Conservation (phyloP, 805 yeast species). For the Candida verbasci region DNA sequence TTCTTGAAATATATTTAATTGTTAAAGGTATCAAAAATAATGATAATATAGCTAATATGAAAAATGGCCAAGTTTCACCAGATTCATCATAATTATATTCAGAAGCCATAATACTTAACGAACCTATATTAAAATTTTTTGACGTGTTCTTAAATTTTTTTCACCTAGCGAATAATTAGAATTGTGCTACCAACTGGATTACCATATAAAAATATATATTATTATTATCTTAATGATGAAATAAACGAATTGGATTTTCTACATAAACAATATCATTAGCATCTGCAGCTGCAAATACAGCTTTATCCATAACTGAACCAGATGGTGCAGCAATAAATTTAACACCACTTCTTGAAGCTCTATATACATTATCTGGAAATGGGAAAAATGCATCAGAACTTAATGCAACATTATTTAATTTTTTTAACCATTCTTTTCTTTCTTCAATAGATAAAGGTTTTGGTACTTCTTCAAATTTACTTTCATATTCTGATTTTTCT, state of each 20-base stretch:
- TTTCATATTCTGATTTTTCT: slow-evolving; percentile 86
- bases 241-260: slow-evolving; percentile 94
- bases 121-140: neutral
- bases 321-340: slow-evolving; percentile 94
- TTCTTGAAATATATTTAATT: slow-evolving; percentile 22
- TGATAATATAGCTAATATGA: slow-evolving; percentile 66
- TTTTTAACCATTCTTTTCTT: slow-evolving; percentile 79
- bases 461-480: slow-evolving; percentile 83
- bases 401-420: slow-evolving; percentile 81
- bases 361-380: slow-evolving; percentile 97
- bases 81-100: slow-evolving; percentile 82
- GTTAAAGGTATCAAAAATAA: slow-evolving; percentile 68
- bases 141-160: slow-evolving; percentile 5
- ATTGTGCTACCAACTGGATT: neutral
- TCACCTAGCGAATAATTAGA: neutral
- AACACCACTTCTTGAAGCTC: slow-evolving; percentile 96
- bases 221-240: slow-evolving; percentile 70
- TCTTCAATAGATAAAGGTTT: slow-evolving; percentile 77
- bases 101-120: slow-evolving; percentile 25
- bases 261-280: slow-evolving; percentile 85
- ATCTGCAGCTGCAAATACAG: slow-evolving; percentile 94
- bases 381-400: slow-evolving; percentile 99
- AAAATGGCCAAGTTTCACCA: slow-evolving; percentile 92
- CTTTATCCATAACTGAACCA: slow-evolving; percentile 97
- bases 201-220: neutral